These are phyloP conservation scores for Cercospora citrullina DNA, from an alignment of 2,329 filamentous ascomycete genomes.

Conservation along the genomic window DNA sequence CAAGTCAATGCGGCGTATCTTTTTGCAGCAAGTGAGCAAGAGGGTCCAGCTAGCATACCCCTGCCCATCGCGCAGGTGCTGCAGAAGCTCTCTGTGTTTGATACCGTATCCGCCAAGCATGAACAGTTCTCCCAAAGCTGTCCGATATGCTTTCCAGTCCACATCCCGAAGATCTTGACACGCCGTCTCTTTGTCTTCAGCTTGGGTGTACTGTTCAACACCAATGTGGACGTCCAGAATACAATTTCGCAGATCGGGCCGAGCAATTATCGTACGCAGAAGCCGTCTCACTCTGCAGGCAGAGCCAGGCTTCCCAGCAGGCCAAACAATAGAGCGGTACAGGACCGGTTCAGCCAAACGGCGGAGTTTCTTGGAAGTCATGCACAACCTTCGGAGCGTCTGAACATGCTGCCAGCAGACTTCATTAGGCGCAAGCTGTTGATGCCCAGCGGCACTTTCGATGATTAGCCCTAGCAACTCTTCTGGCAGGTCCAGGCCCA, in stretches of 20 bases:
- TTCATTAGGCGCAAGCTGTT: neutral
- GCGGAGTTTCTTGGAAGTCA: conserved; percentile 10
- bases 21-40: neutral
- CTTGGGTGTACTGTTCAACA: neutral
- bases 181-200: neutral
- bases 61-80: neutral
- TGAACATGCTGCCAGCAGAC: neutral
- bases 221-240: conserved; percentile 3
- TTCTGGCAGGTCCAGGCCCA: conserved; percentile 10
- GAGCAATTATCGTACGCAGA: conserved; percentile 6
- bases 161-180: neutral
- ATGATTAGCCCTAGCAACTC: conserved; percentile 17
- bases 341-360: conserved; percentile 16
- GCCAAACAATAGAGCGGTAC: conserved; percentile 6
- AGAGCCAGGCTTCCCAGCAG: neutral
- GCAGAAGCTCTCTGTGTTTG: neutral
- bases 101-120: neutral
- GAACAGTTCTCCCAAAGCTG: neutral
- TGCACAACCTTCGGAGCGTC: conserved; percentile 10
- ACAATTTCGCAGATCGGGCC: neutral
- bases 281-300: neutral
- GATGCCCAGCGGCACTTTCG: neutral
- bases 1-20: neutral
- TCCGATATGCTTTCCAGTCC: neutral
- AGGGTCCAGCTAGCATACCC: conserved; percentile 5